Conservation (phyloP, 2,329 filamentous ascomycete species). For the Colletotrichum simmondsii region DNA sequence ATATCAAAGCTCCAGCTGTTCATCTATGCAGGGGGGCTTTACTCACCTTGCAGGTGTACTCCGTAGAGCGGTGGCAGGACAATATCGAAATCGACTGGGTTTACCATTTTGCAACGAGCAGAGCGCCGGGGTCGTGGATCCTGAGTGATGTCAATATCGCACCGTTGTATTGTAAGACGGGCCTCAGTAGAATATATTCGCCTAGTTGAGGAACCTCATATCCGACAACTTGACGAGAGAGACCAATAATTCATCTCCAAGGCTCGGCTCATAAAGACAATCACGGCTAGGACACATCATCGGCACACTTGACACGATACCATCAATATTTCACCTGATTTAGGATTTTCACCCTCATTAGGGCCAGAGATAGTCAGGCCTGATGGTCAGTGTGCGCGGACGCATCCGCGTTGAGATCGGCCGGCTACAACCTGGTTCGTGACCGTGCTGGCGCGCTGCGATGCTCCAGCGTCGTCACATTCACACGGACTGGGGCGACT, state of each 20-base stretch:
- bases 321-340: neutral
- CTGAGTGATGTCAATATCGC: slow-evolving; percentile 24
- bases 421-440: slow-evolving; percentile 21
- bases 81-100: slow-evolving; percentile 24
- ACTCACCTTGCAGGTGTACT: neutral
- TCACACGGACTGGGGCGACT: slow-evolving; percentile 11
- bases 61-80: slow-evolving; percentile 24
- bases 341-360: neutral
- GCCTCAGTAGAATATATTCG: neutral
- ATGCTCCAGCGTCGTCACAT: slow-evolving; percentile 10
- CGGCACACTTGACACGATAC: neutral
- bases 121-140: slow-evolving; percentile 17
- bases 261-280: neutral
- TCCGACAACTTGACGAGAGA: neutral
- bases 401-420: slow-evolving; percentile 25
- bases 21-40: slow-evolving; percentile 16
- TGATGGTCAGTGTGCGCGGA: slow-evolving; percentile 14
- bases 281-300: neutral
- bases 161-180: slow-evolving; percentile 18
- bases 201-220: neutral
- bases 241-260: neutral
- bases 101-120: neutral
- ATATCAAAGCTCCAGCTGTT: slow-evolving; percentile 13
- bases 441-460: slow-evolving; percentile 12
- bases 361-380: neutral